Base-by-base conservation (phyloP, 2,329 filamentous ascomycete genomes). In the Ophiosphaerella herpotricha region DNA sequence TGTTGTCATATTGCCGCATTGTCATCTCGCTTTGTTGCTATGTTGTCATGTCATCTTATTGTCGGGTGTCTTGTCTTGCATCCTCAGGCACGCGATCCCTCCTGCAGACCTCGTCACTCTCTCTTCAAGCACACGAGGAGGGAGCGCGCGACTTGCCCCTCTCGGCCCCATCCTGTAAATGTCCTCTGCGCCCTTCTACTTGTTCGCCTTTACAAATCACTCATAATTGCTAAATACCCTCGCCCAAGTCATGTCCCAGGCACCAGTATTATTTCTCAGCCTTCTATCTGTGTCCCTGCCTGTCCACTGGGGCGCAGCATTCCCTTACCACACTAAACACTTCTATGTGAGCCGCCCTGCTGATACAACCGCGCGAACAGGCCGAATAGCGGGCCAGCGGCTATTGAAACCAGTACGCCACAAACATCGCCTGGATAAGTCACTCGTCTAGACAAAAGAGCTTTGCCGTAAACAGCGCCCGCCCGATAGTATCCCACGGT, bases 211-310 rank as follows among this genome's bases (percentile, higher is more conserved):
- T 41, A 26, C 43, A 24, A 33, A 33, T 46, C 39, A 12, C 39
- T 39, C 39, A 21, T 36, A 24, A n/a, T n/a, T 48, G 24, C 46
- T 38, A 37, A 38, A 33, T 32, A 14, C 44, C 26, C 31, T 44
- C 40, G 31, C 32, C 37, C 18, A 18, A 44, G 50, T 59, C 55
- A 59, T 54, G 34, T 41, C 47, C 42, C 35, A 69, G 64, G 60
- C 66, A 60, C 37, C 60, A 58, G 55, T 49, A 48, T 46, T 29
- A 48, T 46, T 52, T 61, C 51, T 63, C 59, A 66, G 63, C 61
- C 65, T 64, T 58, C 45, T 58, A 36, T 37, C 41, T 47, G 24
- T n/a, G 24, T 48, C 40, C 39, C 46, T 35, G 52, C 39, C 43
- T 42, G 41, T 46, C 48, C 35, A 14, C 42, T 11, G 61, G 44